Evolutionary conservation across 164 flowering plant species (phyloP).

Genomic region (Aristolochia californica): DNA sequence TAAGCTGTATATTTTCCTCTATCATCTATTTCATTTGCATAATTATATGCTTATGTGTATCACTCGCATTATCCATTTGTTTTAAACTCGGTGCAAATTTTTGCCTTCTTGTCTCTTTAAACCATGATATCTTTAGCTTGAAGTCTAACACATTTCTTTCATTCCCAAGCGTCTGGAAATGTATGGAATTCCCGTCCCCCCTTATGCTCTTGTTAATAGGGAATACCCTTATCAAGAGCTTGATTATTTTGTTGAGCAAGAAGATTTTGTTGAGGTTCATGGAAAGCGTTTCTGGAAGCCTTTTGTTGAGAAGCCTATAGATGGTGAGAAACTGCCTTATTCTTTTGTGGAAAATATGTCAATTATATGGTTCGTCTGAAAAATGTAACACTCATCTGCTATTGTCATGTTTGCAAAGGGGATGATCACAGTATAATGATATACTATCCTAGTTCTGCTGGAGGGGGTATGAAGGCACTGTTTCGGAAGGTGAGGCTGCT

Average conservation of each 20-base stretch:
- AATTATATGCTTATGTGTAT: no score
- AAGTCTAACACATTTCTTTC: slow-evolving; percentile 13
- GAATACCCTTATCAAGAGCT: slow-evolving; percentile 73
- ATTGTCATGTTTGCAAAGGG: slow-evolving; percentile 36
- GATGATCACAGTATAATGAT: slow-evolving; percentile 98
- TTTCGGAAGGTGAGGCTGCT: slow-evolving; percentile 71
- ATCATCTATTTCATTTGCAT: no score
- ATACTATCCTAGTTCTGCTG: slow-evolving; percentile 97
- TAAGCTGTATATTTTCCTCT: no score
- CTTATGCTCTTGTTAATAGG: slow-evolving; percentile 91
- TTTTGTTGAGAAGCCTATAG: slow-evolving; percentile 95
- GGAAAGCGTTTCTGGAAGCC: slow-evolving; percentile 98
- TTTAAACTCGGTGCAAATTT: no score
- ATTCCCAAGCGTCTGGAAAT: slow-evolving; percentile 63
- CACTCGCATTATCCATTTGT: no score
- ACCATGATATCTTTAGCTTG: not conserved
- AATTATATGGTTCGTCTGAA: not conserved
- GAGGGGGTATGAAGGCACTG: slow-evolving; percentile 97
- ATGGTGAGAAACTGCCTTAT: slow-evolving; percentile 45
- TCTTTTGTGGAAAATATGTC: not conserved
- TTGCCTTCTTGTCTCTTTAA: not conserved
- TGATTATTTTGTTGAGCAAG: slow-evolving; percentile 90
- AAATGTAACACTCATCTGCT: no score
- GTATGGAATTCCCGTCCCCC: slow-evolving; percentile 92
- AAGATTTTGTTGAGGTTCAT: slow-evolving; percentile 95